Evolutionary conservation across 257 asterid species (phyloP), one percentile per base, ranked within the genome.

Genomic region (Salvia rosmarinus): DNA sequence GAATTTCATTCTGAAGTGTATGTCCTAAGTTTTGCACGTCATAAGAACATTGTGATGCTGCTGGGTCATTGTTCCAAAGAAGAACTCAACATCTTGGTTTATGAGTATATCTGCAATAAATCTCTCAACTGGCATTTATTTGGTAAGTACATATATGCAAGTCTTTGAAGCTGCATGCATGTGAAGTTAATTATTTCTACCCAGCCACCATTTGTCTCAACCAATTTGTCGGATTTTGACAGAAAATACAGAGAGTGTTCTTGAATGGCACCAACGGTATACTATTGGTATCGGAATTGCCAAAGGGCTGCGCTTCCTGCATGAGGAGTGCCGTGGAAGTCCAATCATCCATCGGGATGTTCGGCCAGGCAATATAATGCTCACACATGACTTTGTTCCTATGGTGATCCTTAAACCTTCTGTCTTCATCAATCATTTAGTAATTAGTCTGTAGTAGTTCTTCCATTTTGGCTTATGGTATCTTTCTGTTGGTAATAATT

Each of bases 241-340:
- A 90, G 96, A 84, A 42, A 82, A 80, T 74, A 6, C 80, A 6
- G 78, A 61, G 3, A 25, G 51, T 74, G 80, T 79, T 77, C 90
- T 88, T 32, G 95, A 90, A 80, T 90, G 96, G 96, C 89, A 88
- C 74, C 86, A 68, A 46, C 82, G 96, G 77, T 79, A 78, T 81
- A 85, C 92, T 44, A 83, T 88, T 78, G 95, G 95, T 40, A 65
- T 82, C 13, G 95, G 90, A 72, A 86, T 89, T 21, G 96, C 96
- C 42, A 90, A 88, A 79, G 96, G 95, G 64, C 55, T 88, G 79
- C 89, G 90, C 11, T 90, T 86, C 81, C 84, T 90, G 19, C 96
- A 90, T 70, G 96, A 88, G 74, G 96, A 90, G 67, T 90, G 96
- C 56, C 89, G 96, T 20, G 95, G 95, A 77, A 84, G 95, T 87